Base-by-base conservation (phyloP, 2,329 filamentous ascomycete genomes). In the Fusarium praegraminearum region DNA sequence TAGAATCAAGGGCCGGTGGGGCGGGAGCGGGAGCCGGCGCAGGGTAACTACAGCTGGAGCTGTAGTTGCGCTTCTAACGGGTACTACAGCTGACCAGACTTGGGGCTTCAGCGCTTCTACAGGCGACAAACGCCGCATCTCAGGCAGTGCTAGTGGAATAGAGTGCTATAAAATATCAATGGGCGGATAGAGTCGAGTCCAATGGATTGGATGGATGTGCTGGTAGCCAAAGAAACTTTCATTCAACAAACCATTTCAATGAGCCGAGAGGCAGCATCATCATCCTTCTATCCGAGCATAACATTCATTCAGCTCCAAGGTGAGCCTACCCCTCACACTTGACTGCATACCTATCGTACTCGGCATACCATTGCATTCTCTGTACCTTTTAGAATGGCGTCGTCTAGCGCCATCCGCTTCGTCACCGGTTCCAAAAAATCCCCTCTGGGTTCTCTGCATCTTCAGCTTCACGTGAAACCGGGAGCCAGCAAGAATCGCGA, bases 381-480 rank as follows among this genome's bases (percentile, higher is more conserved):
- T 30, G 26, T 36, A 22, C 24, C 33, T 50, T 41, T 52, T 33
- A 57, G 12, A 55, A 78, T 77, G 76, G 71, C 75, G 63, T 72
- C 77, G 57, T 61, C 73, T 70, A 69, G 73, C 54, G 62, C 83
- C 47, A 80, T 86, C 51, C 80, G 81, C 47, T 86, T 85, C 70
- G 80, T 87, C 46, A 80, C 83, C 5, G 81, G 81, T 5, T 78
- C 83, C 50, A 83, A 82, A 52, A 87, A 84, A 61, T 81, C 83
- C 1, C 73, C 79, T 30, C 62, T 79, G 6, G 81, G 80, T 26
- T 82, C 79, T 3, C 77, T 93, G 20, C 86, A 89, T 56, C 80
- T 93, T 33, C 83, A 86, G 28, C 92, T 91, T 76, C 88, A 86
- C 70, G 86, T 93, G 59, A 92, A 91, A 65, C 89, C 91, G 0